phyloP scores from a whole-genome alignment of 176 grass and related monocot species.

The Urochloa ruziziensis region DNA sequence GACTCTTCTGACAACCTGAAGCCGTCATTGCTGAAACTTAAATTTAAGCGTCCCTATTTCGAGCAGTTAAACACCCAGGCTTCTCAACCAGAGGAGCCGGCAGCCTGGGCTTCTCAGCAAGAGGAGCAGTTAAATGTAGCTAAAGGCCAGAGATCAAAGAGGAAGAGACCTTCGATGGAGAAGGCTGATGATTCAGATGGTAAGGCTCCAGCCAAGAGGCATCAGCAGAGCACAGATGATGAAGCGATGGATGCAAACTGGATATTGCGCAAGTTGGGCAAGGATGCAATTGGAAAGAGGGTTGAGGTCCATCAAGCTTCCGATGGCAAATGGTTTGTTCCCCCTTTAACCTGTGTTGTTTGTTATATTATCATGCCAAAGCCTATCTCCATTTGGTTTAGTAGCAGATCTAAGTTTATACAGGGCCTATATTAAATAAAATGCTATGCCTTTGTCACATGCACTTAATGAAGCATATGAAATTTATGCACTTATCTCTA shows the following conservation, averaged over 20 bases:
- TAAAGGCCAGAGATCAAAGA: conserved; percentile 98
- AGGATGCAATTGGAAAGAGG: conserved; percentile 85
- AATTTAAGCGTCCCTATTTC: conserved; percentile 95
- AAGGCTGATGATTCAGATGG: conserved; percentile 52
- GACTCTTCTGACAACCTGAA: conserved; percentile 63
- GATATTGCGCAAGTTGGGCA: conserved; percentile 88
- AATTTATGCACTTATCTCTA: background rate
- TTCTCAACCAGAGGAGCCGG: conserved; percentile 44
- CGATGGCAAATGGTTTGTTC: conserved; percentile 66
- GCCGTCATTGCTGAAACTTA: conserved; percentile 86
- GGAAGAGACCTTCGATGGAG: conserved; percentile 76
- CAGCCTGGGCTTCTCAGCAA: conserved; percentile 52
- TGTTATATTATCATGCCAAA: background rate
- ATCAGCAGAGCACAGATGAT: conserved; percentile 39
- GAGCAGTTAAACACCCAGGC: conserved; percentile 67
- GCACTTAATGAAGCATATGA: background rate
- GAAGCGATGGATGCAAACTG: conserved; percentile 79
- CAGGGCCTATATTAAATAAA: background rate
- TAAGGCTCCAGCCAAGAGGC: conserved; percentile 41
- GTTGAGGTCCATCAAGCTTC: conserved; percentile 67
- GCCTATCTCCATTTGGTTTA: background rate
- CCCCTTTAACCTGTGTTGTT: background rate
- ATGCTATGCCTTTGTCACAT: background rate
- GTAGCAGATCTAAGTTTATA: background rate
- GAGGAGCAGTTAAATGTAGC: conserved; percentile 69